These are phyloP conservation scores for Poa annua DNA, from an alignment of 176 grass and related monocot species.

Conservation along the genomic window DNA sequence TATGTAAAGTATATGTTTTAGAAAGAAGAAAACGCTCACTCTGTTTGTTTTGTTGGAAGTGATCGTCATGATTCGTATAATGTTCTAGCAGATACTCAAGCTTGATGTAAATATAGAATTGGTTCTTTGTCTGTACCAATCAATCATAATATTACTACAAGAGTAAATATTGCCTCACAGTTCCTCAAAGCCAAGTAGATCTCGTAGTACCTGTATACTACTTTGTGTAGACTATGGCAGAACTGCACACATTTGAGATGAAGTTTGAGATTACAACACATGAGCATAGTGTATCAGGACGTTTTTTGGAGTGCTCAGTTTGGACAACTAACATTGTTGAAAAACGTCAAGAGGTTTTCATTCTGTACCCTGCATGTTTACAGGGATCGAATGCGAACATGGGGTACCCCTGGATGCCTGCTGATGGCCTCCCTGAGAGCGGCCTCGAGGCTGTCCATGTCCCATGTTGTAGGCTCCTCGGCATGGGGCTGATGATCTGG, in stretches of 20 bases:
- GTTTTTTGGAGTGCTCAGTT: not conserved
- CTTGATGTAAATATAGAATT: conserved; percentile 22
- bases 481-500: not conserved
- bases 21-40: not conserved
- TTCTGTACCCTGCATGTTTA: not conserved
- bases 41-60: not conserved
- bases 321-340: too few relatives aligned
- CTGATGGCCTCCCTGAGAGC: not conserved
- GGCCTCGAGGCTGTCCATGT: not conserved
- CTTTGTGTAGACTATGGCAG: not conserved
- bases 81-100: conserved; percentile 2
- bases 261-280: not conserved
- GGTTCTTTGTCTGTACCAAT: not conserved
- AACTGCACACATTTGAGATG: not conserved
- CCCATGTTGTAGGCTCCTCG: not conserved
- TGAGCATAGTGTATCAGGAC: not conserved
- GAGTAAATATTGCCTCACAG: not conserved
- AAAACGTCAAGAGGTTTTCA: too few relatives aligned
- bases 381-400: not conserved
- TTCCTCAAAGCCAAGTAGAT: not conserved
- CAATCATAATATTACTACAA: not conserved
- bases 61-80: not conserved
- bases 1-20: conserved; percentile 25
- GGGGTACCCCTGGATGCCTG: not conserved
- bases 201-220: not conserved